Evolutionary conservation across 2,329 filamentous ascomycete species (phyloP).

Genomic region (Pyrenochaeta sp.): DNA sequence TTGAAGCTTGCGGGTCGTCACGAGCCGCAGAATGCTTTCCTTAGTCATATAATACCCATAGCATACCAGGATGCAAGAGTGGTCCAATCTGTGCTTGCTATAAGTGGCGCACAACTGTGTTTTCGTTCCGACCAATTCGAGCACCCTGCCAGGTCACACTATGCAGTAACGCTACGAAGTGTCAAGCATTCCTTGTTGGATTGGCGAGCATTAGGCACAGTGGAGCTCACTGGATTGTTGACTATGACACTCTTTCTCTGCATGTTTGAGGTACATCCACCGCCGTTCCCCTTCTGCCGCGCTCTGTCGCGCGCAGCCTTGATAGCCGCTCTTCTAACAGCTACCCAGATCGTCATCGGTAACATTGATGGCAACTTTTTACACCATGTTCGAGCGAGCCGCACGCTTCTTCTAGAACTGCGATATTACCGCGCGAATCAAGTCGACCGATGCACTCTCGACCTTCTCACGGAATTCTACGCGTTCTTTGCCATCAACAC

Average conservation of each 20-base stretch:
- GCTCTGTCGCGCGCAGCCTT: no score
- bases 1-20: conserved; percentile 1
- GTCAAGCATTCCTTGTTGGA: conserved; percentile 6
- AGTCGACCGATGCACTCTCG: background rate
- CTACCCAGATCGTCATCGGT: background rate
- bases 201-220: conserved; percentile 1
- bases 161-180: conserved; percentile 4
- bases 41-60: conserved; percentile 6
- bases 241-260: conserved; percentile 4
- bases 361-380: conserved; percentile 3
- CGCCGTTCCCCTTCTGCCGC: background rate
- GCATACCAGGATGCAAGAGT: conserved; percentile 7
- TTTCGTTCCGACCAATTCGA: conserved; percentile 3
- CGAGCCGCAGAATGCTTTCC: conserved; percentile 1
- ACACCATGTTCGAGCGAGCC: conserved; percentile 6
- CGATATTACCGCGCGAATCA: background rate
- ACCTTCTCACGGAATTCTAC: conserved; percentile 7
- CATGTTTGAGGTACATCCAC: background rate
- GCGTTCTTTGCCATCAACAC: conserved; percentile 6
- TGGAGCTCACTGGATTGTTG: conserved; percentile 3
- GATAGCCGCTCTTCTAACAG: background rate
- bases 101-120: conserved; percentile 7
- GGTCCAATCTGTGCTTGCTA: background rate
- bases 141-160: conserved; percentile 7
- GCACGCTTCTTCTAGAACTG: conserved; percentile 3